Evolutionary conservation across 2,329 filamentous ascomycete genomes (phyloP), one percentile per base, ranked within the genome.

Genomic region (Colletotrichum euphorbiae): DNA sequence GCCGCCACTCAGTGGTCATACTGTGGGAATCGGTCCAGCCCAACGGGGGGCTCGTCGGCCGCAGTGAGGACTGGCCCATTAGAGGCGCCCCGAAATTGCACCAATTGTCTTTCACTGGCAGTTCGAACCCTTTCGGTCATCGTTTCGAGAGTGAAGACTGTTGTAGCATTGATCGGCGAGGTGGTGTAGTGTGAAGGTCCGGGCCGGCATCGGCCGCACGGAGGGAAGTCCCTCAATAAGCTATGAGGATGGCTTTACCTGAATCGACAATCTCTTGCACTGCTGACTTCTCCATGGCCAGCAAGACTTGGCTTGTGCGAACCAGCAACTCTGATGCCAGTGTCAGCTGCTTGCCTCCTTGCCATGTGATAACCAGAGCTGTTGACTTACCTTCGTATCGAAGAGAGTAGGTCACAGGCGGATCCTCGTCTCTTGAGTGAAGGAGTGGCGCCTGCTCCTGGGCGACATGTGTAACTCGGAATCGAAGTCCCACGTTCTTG

Each of bases 221-320:
- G 82, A 6, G 42, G 24, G 45, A 38, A 55, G 4, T 66, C 75
- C 71, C 80, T 65, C 38, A 61, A 78, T 64, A 69, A 57, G 87
- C 85, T 77, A 91, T 90, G 46, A 91, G 82, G 62, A 93, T 83
- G 61, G 90, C 89, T 78, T 90, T 92, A 78, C 89, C 89, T 75
- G 86, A 84, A 69, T 84, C 80, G 51, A 83, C 83, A 54, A 85
- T 80, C 71, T 91, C 85, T 73, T 91, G 86, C 56, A 84, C 80
- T 64, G 88, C 80, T 1, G 89, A 89, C 74, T 87, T 82, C 75
- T 96, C 93, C 24, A 92, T 80, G 66, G 85, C 88, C 42, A 91
- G 77, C 13, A 93, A 81, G 40, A 93, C 80, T 73, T 86, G 84
- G 55, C 84, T 87, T 3, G 89, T 89, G 55, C 89, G 85, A 40